phyloP scores from a whole-genome alignment of 345 rosid genomes.

The Gossypium anomalum region DNA sequence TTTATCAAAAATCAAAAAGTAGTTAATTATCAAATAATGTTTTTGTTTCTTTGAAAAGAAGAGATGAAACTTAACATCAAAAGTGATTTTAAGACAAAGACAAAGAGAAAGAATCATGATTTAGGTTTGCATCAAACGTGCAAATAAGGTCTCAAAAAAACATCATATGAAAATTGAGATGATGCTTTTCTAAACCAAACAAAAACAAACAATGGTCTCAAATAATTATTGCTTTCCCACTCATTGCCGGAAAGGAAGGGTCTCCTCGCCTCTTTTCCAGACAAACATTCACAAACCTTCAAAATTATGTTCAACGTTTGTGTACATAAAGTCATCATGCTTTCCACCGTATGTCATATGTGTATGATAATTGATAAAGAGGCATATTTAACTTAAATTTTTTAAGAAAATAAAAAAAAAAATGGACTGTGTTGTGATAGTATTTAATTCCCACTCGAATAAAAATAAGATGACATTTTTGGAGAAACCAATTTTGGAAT shows the following conservation, averaged over 20 bases:
- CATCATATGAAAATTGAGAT: not conserved
- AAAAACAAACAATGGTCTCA: not conserved
- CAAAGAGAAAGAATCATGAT: slow-evolving; percentile 2
- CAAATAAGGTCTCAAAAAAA: not conserved
- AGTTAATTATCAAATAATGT: not conserved
- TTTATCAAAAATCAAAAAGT: not conserved
- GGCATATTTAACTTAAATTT: not conserved
- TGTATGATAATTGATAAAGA: not conserved
- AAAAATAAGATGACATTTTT: no score
- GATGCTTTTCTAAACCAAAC: not conserved
- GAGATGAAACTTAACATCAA: not conserved
- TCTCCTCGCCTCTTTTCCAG: not conserved
- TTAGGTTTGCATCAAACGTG: slow-evolving; percentile 11
- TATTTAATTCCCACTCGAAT: no score
- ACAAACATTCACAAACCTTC: not conserved
- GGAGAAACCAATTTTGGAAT: not conserved
- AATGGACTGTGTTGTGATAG: no score
- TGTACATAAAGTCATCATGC: not conserved
- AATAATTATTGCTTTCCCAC: slow-evolving; percentile 4
- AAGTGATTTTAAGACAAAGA: not conserved
- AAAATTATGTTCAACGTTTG: not conserved
- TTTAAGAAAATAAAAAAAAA: no score
- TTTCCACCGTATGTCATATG: not conserved
- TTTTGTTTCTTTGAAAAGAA: not conserved
- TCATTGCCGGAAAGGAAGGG: slow-evolving; percentile 16